These are phyloP conservation scores for Schizonepeta tenuifolia DNA, from an alignment of 257 asterid species.

Conservation along the genomic window DNA sequence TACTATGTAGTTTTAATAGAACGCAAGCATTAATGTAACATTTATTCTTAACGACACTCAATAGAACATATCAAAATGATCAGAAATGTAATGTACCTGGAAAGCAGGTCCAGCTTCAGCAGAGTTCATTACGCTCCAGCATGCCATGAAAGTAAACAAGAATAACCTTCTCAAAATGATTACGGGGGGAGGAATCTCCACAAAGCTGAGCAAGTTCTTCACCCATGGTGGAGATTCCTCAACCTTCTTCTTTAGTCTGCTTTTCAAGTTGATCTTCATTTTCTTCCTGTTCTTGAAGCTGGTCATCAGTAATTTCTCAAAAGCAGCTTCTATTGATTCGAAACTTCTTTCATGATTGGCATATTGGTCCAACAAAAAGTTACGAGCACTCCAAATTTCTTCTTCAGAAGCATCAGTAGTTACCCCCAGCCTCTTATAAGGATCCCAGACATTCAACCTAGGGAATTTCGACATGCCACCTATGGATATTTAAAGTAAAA, in stretches of 20 bases:
- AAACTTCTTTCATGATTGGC: conserved; percentile 76
- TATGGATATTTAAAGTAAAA: conserved; percentile 32
- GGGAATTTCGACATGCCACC: conserved; percentile 64
- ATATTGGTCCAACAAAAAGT: conserved; percentile 79
- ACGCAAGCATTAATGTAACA: background rate
- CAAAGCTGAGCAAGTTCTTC: conserved; percentile 76
- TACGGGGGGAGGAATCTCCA: conserved; percentile 82
- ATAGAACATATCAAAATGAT: conserved; percentile 1
- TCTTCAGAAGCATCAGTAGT: conserved; percentile 82
- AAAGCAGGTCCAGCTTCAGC: conserved; percentile 99
- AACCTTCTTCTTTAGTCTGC: conserved; percentile 83
- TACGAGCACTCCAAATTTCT: conserved; percentile 96
- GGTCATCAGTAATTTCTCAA: conserved; percentile 82
- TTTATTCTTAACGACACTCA: background rate
- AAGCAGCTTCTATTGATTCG: conserved; percentile 92
- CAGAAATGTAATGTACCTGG: conserved; percentile 61
- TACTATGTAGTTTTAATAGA: background rate
- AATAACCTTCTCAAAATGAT: conserved; percentile 88
- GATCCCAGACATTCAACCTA: conserved; percentile 83
- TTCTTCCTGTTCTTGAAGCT: conserved; percentile 80
- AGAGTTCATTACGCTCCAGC: conserved; percentile 97
- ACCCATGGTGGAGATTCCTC: conserved; percentile 99
- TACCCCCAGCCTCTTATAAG: conserved; percentile 89
- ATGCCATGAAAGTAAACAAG: conserved; percentile 90
- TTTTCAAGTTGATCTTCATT: conserved; percentile 92